These are phyloP conservation scores for Peronospora destructor DNA, from an alignment of 352 stramenopile genomes.

Conservation along the genomic window DNA sequence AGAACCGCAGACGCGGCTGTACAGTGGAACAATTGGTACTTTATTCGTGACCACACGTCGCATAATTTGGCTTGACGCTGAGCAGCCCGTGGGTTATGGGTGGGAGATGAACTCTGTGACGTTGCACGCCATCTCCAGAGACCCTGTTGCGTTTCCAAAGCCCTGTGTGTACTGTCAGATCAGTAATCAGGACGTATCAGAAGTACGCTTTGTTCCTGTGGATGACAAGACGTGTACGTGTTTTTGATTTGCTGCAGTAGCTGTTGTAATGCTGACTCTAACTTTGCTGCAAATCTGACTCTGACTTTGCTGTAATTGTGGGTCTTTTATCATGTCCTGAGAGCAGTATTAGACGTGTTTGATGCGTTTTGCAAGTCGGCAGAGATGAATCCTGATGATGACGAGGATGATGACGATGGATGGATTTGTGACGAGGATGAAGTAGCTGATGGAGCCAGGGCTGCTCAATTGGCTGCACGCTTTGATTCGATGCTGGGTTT, in stretches of 20 bases:
- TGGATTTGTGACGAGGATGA: constrained; percentile 84
- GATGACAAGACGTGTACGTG: constrained; percentile 58
- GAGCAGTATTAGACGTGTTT: constrained; percentile 63
- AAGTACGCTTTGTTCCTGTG: constrained; percentile 69
- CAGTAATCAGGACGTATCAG: constrained; percentile 52
- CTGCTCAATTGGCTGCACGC: constrained; percentile 50
- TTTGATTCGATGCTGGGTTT: constrained; percentile 63
- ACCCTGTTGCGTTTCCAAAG: constrained; percentile 47
- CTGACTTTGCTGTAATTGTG: constrained; percentile 1
- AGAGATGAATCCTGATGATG: constrained; percentile 77
- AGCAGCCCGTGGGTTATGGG: constrained; percentile 45
- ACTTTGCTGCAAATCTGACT: constrained; percentile 3
- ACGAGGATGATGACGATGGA: constrained; percentile 42
- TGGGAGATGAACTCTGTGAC: constrained; percentile 69
- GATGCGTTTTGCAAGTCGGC: constrained; percentile 72
- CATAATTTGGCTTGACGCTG: constrained; percentile 53
- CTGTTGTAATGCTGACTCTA: neutral
- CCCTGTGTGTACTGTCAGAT: constrained; percentile 83
- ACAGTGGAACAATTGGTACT: constrained; percentile 13
- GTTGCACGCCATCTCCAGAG: constrained; percentile 73
- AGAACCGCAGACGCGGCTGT: constrained; percentile 16
- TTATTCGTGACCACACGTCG: constrained; percentile 43
- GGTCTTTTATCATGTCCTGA: neutral
- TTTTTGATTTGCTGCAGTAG: neutral
- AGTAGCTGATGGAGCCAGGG: constrained; percentile 54